Percentiles rank a stretch among this genome's conserved stretches.
phyloP scores from a whole-genome alignment of 441 rosid species.

The Francoa sonchifolia region DNA sequence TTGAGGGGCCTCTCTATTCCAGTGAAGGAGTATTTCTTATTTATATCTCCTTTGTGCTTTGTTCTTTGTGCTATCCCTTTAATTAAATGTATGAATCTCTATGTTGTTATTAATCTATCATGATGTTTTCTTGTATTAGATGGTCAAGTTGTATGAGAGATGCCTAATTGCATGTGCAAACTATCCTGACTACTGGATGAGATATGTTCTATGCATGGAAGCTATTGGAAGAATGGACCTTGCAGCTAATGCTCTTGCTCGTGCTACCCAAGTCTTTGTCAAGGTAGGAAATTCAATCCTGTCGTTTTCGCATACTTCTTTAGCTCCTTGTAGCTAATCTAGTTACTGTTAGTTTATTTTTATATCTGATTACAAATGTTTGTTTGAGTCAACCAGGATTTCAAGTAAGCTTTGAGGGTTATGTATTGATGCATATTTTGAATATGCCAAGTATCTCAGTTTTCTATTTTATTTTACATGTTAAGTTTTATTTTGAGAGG shows the following conservation, averaged over 20 bases:
- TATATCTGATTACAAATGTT: no score
- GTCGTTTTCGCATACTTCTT: no score
- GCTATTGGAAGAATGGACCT: slow-evolving; percentile 69
- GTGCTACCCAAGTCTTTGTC: slow-evolving; percentile 91
- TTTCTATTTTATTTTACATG: no score
- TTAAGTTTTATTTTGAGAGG: no score
- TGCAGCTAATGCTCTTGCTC: slow-evolving; percentile 73
- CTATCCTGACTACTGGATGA: slow-evolving; percentile 86
- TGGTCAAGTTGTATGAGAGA: slow-evolving; percentile 84
- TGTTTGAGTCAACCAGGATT: background rate
- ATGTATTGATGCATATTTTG: no score
- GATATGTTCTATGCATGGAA: slow-evolving; percentile 78
- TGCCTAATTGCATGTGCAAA: slow-evolving; percentile 93
- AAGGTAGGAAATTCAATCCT: slow-evolving; percentile 40
- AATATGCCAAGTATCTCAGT: no score
- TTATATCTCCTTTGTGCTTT: slow-evolving; percentile 60
- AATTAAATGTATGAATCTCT: slow-evolving; percentile 9
- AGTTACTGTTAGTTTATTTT: no score
- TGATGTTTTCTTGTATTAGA: slow-evolving; percentile 35
- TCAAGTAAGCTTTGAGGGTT: slow-evolving; percentile 1
- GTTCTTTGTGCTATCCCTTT: slow-evolving; percentile 14
- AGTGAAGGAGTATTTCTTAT: slow-evolving; percentile 73
- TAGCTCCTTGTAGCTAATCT: no score
- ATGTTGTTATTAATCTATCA: slow-evolving; percentile 15
- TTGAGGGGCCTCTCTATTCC: slow-evolving; percentile 89